Evolutionary conservation across 805 yeast species (phyloP).

Genomic region (Yarrowia sp.): DNA sequence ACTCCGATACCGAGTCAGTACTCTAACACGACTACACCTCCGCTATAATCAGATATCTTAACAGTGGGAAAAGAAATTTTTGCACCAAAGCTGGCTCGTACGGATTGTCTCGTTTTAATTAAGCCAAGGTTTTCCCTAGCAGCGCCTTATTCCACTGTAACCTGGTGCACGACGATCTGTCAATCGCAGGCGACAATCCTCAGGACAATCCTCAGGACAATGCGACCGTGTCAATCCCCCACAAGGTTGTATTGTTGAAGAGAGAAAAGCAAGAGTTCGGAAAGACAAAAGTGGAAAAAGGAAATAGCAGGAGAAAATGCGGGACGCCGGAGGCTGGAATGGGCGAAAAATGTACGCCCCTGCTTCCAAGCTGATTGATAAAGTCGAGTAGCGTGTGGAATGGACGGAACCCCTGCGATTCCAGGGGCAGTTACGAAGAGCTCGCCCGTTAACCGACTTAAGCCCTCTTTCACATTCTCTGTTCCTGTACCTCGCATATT

Average conservation of each 20-base stretch:
- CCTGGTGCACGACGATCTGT: constrained; percentile 13
- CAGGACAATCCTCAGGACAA: background rate
- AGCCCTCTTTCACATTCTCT: background rate
- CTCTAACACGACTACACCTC: too few relatives aligned
- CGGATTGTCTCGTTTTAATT: constrained; percentile 1
- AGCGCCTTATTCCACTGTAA: background rate
- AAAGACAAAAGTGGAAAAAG: background rate
- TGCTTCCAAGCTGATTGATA: background rate
- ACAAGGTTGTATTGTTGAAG: background rate
- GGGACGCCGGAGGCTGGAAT: background rate
- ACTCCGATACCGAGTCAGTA: too few relatives aligned
- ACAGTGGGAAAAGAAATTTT: background rate
- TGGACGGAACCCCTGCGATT: background rate
- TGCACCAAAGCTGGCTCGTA: too few relatives aligned
- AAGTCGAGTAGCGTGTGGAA: background rate
- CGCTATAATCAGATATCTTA: too few relatives aligned
- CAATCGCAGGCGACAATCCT: background rate
- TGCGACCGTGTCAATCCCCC: background rate
- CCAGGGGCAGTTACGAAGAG: background rate
- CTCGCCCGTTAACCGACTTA: background rate
- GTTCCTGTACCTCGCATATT: constrained; percentile 31
- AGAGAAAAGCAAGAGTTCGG: background rate
- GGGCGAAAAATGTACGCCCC: background rate
- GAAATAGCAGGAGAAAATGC: background rate
- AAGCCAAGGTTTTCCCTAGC: background rate